Evolutionary conservation across 257 asterid genomes (phyloP), one percentile per base, ranked within the genome.

Genomic region (Solanum dulcamara): DNA sequence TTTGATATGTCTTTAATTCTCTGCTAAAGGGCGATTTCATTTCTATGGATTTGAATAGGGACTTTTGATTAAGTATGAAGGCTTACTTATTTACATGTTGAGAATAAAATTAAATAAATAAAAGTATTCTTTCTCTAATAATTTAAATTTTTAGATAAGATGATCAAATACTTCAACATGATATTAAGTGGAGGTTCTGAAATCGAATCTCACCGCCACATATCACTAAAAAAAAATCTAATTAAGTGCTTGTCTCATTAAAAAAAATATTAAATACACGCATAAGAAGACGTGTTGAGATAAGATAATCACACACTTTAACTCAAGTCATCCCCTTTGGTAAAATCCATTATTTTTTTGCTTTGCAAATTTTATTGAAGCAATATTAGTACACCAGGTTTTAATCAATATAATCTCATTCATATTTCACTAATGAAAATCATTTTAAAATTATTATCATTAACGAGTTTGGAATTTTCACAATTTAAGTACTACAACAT

Each of bases 121-220:
- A 17, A 1, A 51, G n/a, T 51, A 51, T 51, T 9, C 0, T 51
- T 1, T 15, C 0, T 51, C n/a, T 51, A 51, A 51, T 15, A 51
- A 51, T n/a, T 20, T 53, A 1, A 53, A 53, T 1, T 53, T 20
- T 53, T 53, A 53, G 24, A 20, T 20, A 7, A 18, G 4, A 53
- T 0, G 1, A 7, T 20, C 5, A 53, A 2, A 15, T 1, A 48
- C 14, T 48, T 48, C 7, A 5, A 50, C 5, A 50, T 14, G 20
- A 15, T 15, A 50, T 15, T 22, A 51, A 51, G 24, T 1, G 10
- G 10, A 2, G 0, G 4, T 51, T 51, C 1, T 51, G 59, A 18
- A 1, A 6, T 51, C 24, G 18, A 51, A 1, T 51, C 18, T 1
- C 0, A 0, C 24, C 6, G 1, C 10, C 24, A 51, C 0, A 1